A percentile compares a stretch with the other conserved stretches of the same genome.
Evolutionary conservation across 2,329 filamentous ascomycete genomes (phyloP).

Genomic region (Didymella arachidicola): DNA sequence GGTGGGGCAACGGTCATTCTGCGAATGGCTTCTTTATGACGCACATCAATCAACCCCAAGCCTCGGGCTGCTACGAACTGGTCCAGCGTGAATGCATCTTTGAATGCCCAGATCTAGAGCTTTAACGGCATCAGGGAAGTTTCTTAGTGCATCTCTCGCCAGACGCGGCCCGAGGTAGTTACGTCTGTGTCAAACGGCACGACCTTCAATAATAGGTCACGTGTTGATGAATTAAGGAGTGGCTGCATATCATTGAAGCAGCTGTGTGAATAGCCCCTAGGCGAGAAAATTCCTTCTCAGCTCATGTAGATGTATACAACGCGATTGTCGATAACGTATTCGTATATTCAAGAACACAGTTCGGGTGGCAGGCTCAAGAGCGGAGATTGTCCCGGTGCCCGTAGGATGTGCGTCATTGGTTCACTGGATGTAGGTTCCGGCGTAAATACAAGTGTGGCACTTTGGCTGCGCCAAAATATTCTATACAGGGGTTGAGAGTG

Average conservation of each 20-base stretch:
- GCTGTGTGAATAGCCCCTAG: conserved; percentile 18
- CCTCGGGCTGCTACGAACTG: conserved; percentile 22
- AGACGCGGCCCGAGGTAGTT: conserved; percentile 6
- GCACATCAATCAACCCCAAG: conserved; percentile 4
- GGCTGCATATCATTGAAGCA: conserved; percentile 19
- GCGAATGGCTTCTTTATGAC: conserved; percentile 18
- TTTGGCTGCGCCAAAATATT: background rate
- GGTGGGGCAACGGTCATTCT: conserved; percentile 23
- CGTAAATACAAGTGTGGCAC: background rate
- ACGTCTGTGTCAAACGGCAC: conserved; percentile 16
- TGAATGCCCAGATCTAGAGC: conserved; percentile 21
- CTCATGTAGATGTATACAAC: conserved; percentile 21
- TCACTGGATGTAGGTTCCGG: background rate
- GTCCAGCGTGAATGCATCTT: conserved; percentile 25
- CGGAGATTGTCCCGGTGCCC: conserved; percentile 1
- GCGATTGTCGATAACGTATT: conserved; percentile 17
- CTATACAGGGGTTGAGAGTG: background rate
- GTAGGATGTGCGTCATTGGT: background rate
- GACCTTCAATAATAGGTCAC: background rate
- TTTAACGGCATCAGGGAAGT: conserved; percentile 15
- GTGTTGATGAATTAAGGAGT: conserved; percentile 12
- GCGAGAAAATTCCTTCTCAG: conserved; percentile 19
- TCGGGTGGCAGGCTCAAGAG: conserved; percentile 24
- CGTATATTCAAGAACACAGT: conserved; percentile 26
- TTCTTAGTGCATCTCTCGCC: conserved; percentile 20